A percentile compares a stretch with the other conserved stretches of the same genome.
phyloP scores from a whole-genome alignment of 306 rosid species.

The Calophaca sinica region DNA sequence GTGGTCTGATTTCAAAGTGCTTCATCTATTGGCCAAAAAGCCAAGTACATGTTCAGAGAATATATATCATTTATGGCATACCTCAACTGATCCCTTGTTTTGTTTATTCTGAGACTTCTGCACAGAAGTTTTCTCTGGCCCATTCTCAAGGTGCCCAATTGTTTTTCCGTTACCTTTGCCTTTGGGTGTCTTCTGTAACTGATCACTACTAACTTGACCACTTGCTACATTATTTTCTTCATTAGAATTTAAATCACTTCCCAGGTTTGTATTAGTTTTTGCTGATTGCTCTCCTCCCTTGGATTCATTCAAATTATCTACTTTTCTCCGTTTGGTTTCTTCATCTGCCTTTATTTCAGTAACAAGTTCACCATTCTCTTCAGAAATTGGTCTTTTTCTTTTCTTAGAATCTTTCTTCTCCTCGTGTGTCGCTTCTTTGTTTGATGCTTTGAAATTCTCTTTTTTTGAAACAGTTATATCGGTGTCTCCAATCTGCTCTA shows the following conservation, averaged over 20 bases:
- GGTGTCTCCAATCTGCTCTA: slow-evolving; percentile 50
- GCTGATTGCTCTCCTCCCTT: slow-evolving; percentile 46
- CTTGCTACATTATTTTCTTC: slow-evolving; percentile 26
- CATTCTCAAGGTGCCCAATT: slow-evolving; percentile 51
- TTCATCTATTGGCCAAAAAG: neutral
- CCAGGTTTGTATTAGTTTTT: slow-evolving; percentile 37
- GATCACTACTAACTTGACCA: neutral
- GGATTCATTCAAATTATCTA: slow-evolving; percentile 48
- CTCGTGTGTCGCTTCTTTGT: slow-evolving; percentile 42
- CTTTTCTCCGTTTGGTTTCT: slow-evolving; percentile 65
- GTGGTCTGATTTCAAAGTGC: slow-evolving; percentile 7
- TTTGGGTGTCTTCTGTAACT: slow-evolving; percentile 35
- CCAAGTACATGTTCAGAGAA: neutral
- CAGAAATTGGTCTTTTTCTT: slow-evolving; percentile 67
- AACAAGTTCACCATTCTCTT: slow-evolving; percentile 53
- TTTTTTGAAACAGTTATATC: slow-evolving; percentile 45
- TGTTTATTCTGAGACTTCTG: slow-evolving; percentile 62
- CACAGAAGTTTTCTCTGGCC: slow-evolving; percentile 53
- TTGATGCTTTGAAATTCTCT: slow-evolving; percentile 42
- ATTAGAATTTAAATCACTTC: slow-evolving; percentile 32
- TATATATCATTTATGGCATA: slow-evolving; percentile 43
- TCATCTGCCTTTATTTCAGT: slow-evolving; percentile 58
- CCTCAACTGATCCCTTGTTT: slow-evolving; percentile 73
- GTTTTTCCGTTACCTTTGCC: slow-evolving; percentile 39
- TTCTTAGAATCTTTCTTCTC: slow-evolving; percentile 70